These are phyloP conservation scores for Euphorbia celastroides DNA, from an alignment of 441 rosid genomes.

Conservation along the genomic window DNA sequence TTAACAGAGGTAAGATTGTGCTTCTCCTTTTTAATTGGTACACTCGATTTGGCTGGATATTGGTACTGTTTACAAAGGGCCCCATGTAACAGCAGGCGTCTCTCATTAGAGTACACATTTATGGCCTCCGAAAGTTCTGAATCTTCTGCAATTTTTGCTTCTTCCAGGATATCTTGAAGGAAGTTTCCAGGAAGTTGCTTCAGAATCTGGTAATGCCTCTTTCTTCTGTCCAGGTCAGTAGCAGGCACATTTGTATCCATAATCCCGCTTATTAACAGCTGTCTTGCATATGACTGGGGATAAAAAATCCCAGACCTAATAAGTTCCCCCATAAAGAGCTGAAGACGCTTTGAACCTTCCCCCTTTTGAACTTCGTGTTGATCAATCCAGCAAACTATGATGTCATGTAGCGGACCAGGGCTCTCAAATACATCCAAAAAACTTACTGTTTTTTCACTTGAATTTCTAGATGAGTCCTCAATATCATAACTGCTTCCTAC, in stretches of 20 bases:
- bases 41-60: conserved; percentile 26
- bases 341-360: conserved; percentile 75
- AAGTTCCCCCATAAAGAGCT: conserved; percentile 76
- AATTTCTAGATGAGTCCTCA: conserved; percentile 24
- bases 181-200: conserved; percentile 80
- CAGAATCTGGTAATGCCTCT: conserved; percentile 73
- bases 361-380: conserved; percentile 84
- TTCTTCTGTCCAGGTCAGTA: conserved; percentile 50
- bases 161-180: conserved; percentile 58
- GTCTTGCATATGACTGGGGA: conserved; percentile 94
- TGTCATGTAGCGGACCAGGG: conserved; percentile 93
- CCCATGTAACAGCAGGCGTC: conserved; percentile 67
- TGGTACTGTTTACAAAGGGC: conserved; percentile 31
- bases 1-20: conserved; percentile 28
- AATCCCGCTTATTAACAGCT: conserved; percentile 87
- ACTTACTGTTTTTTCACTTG: conserved; percentile 20
- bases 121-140: conserved; percentile 56
- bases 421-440: conserved; percentile 68
- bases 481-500: conserved; percentile 31
- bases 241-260: conserved; percentile 51
- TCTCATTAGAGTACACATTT: conserved; percentile 73
- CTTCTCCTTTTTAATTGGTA: conserved; percentile 45
- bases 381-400: conserved; percentile 97
- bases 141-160: conserved; percentile 61
- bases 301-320: conserved; percentile 75